Base-by-base conservation (phyloP, 2,329 filamentous ascomycete genomes). In the Cordyceps cateniannulata region DNA sequence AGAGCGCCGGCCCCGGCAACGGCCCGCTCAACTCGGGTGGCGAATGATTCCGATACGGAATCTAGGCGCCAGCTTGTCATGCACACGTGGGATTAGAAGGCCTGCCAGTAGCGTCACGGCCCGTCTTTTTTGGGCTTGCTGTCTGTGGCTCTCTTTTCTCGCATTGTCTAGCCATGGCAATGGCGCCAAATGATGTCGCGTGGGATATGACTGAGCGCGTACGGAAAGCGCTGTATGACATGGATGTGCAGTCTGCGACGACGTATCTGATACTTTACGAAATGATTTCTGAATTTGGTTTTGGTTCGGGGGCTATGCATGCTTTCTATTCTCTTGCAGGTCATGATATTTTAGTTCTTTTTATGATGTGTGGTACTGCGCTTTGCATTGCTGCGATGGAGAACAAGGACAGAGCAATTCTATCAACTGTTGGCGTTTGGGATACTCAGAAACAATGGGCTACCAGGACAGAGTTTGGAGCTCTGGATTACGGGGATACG, bases 1-100 rank as follows among this genome's bases (percentile, higher is more conserved):
- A 76, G 71, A 67, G 65, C 44, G 56, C 60, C 62, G 66, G 57
- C 66, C 64, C 61, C 20, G 58, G 42, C 59, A 45, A 52, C 38
- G 59, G 48, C 16, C 59, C 35, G 59, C n/a, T 54, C 25, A 35
- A 14, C 20, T 47, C 27, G 58, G 49, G 40, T 10, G 22, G 20
- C 16, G 49, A 32, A 44, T 59, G 24, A 32, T 12, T 1, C 38
- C 14, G 25, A 44, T 3, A 12, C 25, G 35, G 25, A 7, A 25
- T 42, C 38, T 9, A n/a, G n/a, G 18, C 35, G 20, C 25, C 42
- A 27, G 18, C 25, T 10, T 25, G 22, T 8, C 32, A 40, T 38
- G 44, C 32, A 12, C 27, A 12, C n/a, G 5, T 40, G 20, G 20
- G 4, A 18, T 12, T 42, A 9, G 24, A 29, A 42, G 7, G n/a